phyloP scores from a whole-genome alignment of 129 eudicot genomes.

The Apium graveolens region DNA sequence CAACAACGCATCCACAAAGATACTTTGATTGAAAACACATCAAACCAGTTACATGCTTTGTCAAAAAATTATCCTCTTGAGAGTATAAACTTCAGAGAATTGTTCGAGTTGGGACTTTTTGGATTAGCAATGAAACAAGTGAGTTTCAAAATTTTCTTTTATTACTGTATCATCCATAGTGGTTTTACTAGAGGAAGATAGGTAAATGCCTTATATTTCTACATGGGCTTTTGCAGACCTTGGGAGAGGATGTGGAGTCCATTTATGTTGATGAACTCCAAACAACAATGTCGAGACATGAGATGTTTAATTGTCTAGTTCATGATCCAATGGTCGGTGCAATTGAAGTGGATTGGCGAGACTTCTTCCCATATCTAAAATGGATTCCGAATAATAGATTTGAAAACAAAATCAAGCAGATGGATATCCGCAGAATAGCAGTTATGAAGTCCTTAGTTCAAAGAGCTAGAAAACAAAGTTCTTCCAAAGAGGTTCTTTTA shows the following conservation, averaged over 20 bases:
- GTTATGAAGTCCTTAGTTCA: conserved; percentile 50
- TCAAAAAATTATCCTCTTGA: conserved; percentile 27
- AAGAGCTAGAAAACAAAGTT: conserved; percentile 31
- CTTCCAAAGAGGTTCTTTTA: conserved; percentile 35
- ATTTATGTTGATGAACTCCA: conserved; percentile 50
- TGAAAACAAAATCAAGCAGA: conserved; percentile 35
- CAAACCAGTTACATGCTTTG: conserved; percentile 31
- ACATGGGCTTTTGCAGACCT: conserved; percentile 21
- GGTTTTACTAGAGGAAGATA: background rate
- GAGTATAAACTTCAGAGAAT: conserved; percentile 50
- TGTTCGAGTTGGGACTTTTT: conserved; percentile 73
- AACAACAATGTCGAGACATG: conserved; percentile 38
- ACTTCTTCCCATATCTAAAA: conserved; percentile 59
- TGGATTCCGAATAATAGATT: conserved; percentile 57
- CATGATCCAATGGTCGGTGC: conserved; percentile 60
- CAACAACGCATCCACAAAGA: conserved; percentile 60
- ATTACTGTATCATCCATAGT: background rate
- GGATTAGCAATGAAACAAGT: conserved; percentile 79
- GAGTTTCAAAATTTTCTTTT: conserved; percentile 14
- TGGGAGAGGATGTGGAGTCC: conserved; percentile 54
- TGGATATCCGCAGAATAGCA: conserved; percentile 35
- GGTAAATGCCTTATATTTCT: background rate
- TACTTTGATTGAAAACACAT: conserved; percentile 41
- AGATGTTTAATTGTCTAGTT: conserved; percentile 43
- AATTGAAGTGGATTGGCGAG: conserved; percentile 77